Percentiles rank a stretch among this genome's conserved stretches.
Evolutionary conservation across 1,139 yeast species (phyloP).

Genomic region (Geotrichum citri-aurantii): DNA sequence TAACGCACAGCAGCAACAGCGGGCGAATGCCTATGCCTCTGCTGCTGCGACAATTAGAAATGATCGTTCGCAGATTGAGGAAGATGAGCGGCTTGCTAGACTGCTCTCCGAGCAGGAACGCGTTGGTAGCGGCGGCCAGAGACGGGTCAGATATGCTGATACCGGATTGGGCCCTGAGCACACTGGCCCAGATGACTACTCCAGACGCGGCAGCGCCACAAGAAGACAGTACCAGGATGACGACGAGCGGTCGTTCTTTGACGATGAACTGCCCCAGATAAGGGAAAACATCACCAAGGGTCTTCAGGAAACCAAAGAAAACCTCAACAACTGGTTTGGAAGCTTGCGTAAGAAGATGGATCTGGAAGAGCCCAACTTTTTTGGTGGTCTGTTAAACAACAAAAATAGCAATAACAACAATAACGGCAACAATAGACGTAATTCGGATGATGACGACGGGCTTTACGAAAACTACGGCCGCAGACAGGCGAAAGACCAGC

Average conservation of each 20-base stretch:
- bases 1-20: constrained; percentile 14
- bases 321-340: constrained; percentile 77
- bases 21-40: constrained; percentile 12
- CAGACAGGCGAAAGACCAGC: background rate
- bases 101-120: constrained; percentile 67
- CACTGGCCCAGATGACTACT: constrained; percentile 12
- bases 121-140: constrained; percentile 17
- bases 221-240: constrained; percentile 28
- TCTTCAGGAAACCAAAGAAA: constrained; percentile 74
- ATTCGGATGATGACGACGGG: constrained; percentile 19
- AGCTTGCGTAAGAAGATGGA: constrained; percentile 58
- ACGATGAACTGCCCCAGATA: constrained; percentile 56
- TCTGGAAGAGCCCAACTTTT: constrained; percentile 30
- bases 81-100: constrained; percentile 82
- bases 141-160: constrained; percentile 24
- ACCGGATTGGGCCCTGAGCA: constrained; percentile 18
- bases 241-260: constrained; percentile 47
- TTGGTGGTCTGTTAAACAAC: constrained; percentile 25
- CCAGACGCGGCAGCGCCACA: constrained; percentile 16
- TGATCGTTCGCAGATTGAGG: constrained; percentile 47
- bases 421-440: constrained; percentile 18
- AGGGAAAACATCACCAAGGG: constrained; percentile 70
- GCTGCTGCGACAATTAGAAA: constrained; percentile 17
- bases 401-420: constrained; percentile 24
- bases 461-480: constrained; percentile 21